Evolutionary conservation across 331 rosid genomes (phyloP), one percentile per base, ranked within the genome.

Genomic region (Pyrus hybrid): DNA sequence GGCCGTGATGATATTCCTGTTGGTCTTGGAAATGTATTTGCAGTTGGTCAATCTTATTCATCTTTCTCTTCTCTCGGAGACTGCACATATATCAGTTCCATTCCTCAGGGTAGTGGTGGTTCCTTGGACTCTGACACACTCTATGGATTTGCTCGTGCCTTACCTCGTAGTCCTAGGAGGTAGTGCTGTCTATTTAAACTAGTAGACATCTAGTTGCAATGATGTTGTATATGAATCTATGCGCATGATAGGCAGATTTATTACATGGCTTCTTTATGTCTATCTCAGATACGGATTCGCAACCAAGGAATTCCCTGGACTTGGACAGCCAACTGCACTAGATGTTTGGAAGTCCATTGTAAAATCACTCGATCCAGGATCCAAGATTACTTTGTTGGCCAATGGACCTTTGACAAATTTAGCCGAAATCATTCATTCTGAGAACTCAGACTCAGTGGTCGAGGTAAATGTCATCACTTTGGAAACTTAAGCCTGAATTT

Each of bases 81-180:
- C 72, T 71, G 76, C 76, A 53, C 11, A 22, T 78, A 29, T 41
- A n/a, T 16, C 60, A 78, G 56, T 21, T 53, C 53, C 17, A 33
- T 78, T 35, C 81, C 72, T 32, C 71, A 78, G 10, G 81, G 81
- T 7, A 12, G 72, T 9, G 72, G 81, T 22, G 81, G 81, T 41
- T 78, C 23, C 65, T 30, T 78, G 57, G 81, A 63, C 29, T 78
- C 77, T 13, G 76, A 63, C 51, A 78, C 81, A 26, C 76, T 78
- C 67, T 76, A 72, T 57, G 78, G 77, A 8, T 64, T 79, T 41
- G 68, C 78, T 18, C 63, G 74, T 20, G 68, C 37, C 73, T 54
- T 79, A n/a, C 82, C 82, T 23, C 35, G 78, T 8, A 72, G 78
- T 58, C 82, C 82, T 22, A 47, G 82, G 67, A 79, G 72, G 78